These are phyloP conservation scores for Vitis hybrid DNA, from an alignment of 177 flowering plant species.

Conservation along the genomic window DNA sequence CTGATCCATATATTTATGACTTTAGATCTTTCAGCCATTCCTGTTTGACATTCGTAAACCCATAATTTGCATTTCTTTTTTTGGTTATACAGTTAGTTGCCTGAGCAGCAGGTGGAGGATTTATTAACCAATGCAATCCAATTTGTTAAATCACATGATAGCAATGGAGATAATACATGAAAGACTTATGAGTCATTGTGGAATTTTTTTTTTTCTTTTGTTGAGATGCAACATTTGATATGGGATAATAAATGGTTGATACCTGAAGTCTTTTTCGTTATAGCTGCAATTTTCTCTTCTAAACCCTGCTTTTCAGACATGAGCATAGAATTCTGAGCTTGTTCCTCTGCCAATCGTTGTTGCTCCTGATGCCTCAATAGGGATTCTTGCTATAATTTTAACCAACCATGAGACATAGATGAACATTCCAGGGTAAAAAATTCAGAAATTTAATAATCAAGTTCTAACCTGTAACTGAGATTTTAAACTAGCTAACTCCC, in stretches of 20 bases:
- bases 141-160: no score
- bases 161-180: neutral
- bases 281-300: constrained; percentile 56
- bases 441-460: constrained; percentile 2
- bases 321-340: constrained; percentile 49
- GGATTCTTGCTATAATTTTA: constrained; percentile 57
- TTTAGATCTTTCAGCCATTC: no score
- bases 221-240: neutral
- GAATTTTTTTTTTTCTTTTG: neutral
- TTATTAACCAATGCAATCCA: no score
- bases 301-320: constrained; percentile 64
- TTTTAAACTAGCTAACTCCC: constrained; percentile 65
- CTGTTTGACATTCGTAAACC: no score
- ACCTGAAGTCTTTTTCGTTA: constrained; percentile 59
- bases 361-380: constrained; percentile 67
- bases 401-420: constrained; percentile 10
- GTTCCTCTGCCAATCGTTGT: constrained; percentile 62
- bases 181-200: neutral
- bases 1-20: no score
- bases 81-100: no score
- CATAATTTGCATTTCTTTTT: no score
- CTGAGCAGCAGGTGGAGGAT: no score
- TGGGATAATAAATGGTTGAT: neutral
- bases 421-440: neutral
- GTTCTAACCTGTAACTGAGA: constrained; percentile 63